Evolutionary conservation across 352 stramenopile genomes (phyloP).

Genomic region (Phytophthora quininea): DNA sequence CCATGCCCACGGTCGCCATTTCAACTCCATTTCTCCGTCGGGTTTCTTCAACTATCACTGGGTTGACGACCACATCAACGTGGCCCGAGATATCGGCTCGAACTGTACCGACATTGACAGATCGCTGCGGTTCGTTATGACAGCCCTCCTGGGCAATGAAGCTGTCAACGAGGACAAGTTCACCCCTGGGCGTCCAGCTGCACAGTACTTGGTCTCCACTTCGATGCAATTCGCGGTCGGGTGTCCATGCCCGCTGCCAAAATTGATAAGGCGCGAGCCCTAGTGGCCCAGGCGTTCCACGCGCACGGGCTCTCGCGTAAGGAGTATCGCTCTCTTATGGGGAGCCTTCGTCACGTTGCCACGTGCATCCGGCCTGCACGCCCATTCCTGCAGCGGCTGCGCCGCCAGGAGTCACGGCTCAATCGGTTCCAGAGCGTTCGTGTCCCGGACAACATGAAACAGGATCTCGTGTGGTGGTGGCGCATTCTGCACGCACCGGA

Average conservation of each 20-base stretch:
- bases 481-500: constrained; percentile 3
- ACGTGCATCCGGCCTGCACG: constrained; percentile 13
- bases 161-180: constrained; percentile 22
- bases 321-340: constrained; percentile 3
- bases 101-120: background rate
- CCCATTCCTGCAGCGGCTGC: constrained; percentile 4
- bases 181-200: background rate
- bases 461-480: constrained; percentile 22
- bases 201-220: constrained; percentile 7
- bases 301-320: background rate
- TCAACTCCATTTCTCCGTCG: background rate
- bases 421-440: background rate
- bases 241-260: constrained; percentile 7
- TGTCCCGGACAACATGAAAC: background rate
- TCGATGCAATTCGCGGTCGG: background rate
- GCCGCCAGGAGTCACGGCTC: background rate
- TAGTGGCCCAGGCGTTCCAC: background rate
- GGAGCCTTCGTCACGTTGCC: constrained; percentile 13
- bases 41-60: constrained; percentile 15
- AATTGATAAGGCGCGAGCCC: background rate
- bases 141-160: background rate
- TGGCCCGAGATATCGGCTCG: background rate
- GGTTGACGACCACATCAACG: constrained; percentile 16
- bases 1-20: background rate
- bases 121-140: constrained; percentile 16